Base-by-base conservation (phyloP, 345 rosid genomes). In the Murraya paniculata region DNA sequence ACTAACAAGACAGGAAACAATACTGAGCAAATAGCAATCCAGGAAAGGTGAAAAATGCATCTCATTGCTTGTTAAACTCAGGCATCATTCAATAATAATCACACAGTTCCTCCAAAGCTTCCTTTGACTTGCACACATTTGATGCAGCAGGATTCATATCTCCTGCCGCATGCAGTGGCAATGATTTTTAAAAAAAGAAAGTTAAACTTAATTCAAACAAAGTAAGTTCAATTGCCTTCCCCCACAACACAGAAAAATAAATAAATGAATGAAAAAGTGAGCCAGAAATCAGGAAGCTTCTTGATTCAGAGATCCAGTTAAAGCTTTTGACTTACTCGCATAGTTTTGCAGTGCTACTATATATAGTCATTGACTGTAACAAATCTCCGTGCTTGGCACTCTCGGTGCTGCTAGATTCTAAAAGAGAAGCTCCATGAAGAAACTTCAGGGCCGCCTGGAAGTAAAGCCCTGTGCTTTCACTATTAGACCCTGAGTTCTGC, bases 381-480 rank as follows among this genome's bases (percentile, higher is more conserved):
- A 87, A 85, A 78, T 94, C 98, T 72, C 90, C 93, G 73, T 86
- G 89, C 85, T 90, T 95, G 71, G 88, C 82, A 83, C 76, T 87
- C 69, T 92, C 94, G 53, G 73, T 84, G 82, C 89, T 86, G 82
- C 92, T 78, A 79, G 89, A 84, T 87, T 97, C 99, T 71, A 90
- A 76, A 48, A 94, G 76, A 76, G 90, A 92, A 48, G 98, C 96
- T 75, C 92, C 94, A 68, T 88, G 90, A 74, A 97, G 99, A 86
- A 97, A 97, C 87, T 97, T 91, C 77, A 97, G 90, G 84, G 91
- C 90, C 57, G 99, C 98, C 88, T 94, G 91, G 84, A 97, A 97
- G 91, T 97, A 97, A 72, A 94, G 84, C 77, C 82, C 92, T n/a
- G 88, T 89, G 70, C 89, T 83, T 77, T 94, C 99, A 77, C 73